Base-by-base conservation (phyloP, 2,329 filamentous ascomycete genomes). In the Trichophyton schoenleinii region DNA sequence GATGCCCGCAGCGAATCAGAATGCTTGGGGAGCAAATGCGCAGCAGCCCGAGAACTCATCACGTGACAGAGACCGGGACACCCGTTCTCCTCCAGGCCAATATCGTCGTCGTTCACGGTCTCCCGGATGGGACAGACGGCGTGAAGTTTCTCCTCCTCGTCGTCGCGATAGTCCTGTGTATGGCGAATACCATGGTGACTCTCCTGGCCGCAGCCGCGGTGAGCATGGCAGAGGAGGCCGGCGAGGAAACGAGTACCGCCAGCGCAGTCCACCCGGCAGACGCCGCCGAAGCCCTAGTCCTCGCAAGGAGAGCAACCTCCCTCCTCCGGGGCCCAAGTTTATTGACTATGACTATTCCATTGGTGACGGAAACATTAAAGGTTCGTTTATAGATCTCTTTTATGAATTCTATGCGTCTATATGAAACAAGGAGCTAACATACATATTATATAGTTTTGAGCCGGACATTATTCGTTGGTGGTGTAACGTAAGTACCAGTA, bases 381-480 rank as follows among this genome's bases (percentile, higher is more conserved):
- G 81, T 83, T 77, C 65, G 66, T 52, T 62, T 58, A 36, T 59
- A 34, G 31, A 48, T 25, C 46, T 34, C n/a, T 38, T 8, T 28
- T 48, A 7, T 42, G 18, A 31, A 6, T 36, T 11, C n/a, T 20
- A 18, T 15, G 22, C 28, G 92, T 52, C 25, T 52, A 52, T 52
- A 28, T 52, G 20, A 52, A 91, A 76, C 81, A 81, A 13, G 82
- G 75, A 65, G 66, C 60, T 64, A 60, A 65, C 49, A 18, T 49
- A 9, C 48, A 52, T 64, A 38, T 38, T 38, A 38, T 63, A 62
- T 68, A 80, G 94, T 99, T 31, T 80, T 95, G 63, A 97, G 92
- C 75, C 86, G 94, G 69, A 99, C 94, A 13, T 82, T 99, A 11
- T 99, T 99, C 72, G 91, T 99, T 68, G 94, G 94, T 66, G 94